These are phyloP conservation scores for Cylindricascospora bacillispora DNA, from an alignment of 1,139 yeast genomes.

Conservation along the genomic window DNA sequence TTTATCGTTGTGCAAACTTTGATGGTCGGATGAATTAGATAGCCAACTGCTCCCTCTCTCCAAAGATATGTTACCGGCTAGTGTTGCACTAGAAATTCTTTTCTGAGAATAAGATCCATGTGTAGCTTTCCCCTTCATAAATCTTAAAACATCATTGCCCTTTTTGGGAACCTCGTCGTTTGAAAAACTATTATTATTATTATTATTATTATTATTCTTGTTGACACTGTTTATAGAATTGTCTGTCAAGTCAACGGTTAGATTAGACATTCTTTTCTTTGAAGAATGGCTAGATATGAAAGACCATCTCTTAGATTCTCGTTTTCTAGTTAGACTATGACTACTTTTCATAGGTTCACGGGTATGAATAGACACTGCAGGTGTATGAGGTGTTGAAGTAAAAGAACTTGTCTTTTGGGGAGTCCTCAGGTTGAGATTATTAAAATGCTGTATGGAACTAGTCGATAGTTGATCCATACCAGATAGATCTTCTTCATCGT, in stretches of 20 bases:
- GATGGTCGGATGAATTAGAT: slow-evolving; percentile 2
- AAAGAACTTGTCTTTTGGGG: neutral
- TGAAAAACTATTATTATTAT: too few species aligned
- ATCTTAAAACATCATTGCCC: too few species aligned
- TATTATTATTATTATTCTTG: too few species aligned
- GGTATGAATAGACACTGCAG: too few species aligned
- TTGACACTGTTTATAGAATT: too few species aligned
- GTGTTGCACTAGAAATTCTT: too few species aligned
- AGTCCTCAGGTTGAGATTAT: too few species aligned
- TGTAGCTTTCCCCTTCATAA: too few species aligned
- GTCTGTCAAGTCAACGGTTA: slow-evolving; percentile 9
- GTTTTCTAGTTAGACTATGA: slow-evolving; percentile 1
- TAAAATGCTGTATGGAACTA: neutral
- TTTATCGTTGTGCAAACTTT: slow-evolving; percentile 1
- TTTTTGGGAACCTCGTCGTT: too few species aligned
- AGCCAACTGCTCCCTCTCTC: neutral
- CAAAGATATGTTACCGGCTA: too few species aligned
- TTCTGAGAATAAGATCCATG: too few species aligned
- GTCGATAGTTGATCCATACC: slow-evolving; percentile 1
- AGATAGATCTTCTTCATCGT: slow-evolving; percentile 21
- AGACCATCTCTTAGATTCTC: slow-evolving; percentile 18
- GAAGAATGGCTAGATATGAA: slow-evolving; percentile 19
- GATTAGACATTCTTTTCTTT: slow-evolving; percentile 23
- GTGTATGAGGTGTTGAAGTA: neutral
- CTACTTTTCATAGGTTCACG: neutral